These are phyloP conservation scores for Salix suchowensis DNA, from an alignment of 345 rosid genomes.

Conservation along the genomic window DNA sequence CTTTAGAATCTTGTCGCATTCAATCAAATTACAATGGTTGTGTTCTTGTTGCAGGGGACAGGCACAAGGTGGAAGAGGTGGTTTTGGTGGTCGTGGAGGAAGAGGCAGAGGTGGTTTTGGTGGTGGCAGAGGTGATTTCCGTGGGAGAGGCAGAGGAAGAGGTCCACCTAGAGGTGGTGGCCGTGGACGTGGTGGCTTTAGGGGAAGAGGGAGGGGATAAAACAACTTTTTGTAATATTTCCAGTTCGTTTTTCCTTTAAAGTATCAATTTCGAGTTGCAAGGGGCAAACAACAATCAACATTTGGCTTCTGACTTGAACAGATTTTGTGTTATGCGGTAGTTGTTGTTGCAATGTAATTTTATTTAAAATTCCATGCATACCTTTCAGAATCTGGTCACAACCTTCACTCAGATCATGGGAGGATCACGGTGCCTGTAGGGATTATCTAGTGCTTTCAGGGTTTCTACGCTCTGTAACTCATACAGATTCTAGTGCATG, in stretches of 20 bases:
- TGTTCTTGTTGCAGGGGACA: conserved; percentile 18
- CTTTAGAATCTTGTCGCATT: neutral
- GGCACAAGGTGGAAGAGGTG: conserved; percentile 17
- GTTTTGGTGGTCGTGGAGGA: conserved; percentile 20
- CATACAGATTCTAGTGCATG: too few species aligned
- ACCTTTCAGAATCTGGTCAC: too few species aligned
- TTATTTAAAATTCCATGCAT: neutral
- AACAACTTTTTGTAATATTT: conserved; percentile 17
- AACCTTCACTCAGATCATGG: too few species aligned
- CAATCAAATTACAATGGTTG: neutral
- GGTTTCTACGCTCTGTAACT: too few species aligned
- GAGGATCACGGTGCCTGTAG: too few species aligned
- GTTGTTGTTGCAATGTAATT: neutral
- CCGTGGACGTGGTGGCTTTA: conserved; percentile 59
- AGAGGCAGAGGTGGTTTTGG: conserved; percentile 16
- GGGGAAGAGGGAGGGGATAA: conserved; percentile 66
- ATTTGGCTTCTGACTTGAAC: conserved; percentile 9
- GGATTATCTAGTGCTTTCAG: too few species aligned
- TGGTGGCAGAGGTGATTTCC: conserved; percentile 39
- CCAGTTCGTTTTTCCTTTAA: conserved; percentile 9
- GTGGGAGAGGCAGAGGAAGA: conserved; percentile 68
- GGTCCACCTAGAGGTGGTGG: conserved; percentile 55
- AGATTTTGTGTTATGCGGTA: neutral
- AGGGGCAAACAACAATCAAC: conserved; percentile 10
- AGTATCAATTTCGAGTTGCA: conserved; percentile 10